Evolutionary conservation across 768 basidiomycete genomes (phyloP).

Genomic region (Phanerochaete carnosa): DNA sequence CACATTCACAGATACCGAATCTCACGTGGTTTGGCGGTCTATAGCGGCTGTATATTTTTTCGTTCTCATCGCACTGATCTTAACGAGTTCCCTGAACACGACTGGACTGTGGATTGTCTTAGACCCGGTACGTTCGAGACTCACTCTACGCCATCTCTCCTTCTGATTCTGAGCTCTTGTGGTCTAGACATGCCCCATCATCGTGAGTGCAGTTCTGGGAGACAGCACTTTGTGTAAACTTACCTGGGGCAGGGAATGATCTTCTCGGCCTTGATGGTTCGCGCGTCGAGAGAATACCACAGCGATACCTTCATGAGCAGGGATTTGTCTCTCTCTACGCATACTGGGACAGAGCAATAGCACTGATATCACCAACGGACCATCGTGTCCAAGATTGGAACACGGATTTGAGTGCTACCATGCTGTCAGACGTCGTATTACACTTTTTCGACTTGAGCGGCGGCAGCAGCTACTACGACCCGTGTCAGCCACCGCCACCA

Average conservation of each 20-base stretch:
- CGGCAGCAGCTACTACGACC: no score
- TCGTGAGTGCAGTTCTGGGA: background rate
- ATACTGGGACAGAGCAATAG: no score
- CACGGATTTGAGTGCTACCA: no score
- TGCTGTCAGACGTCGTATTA: no score
- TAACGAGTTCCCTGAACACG: conserved; percentile 5
- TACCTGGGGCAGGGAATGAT: conserved; percentile 3
- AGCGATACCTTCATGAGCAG: background rate
- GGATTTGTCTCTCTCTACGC: no score
- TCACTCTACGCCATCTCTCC: background rate
- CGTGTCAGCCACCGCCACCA: no score
- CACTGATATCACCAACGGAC: no score
- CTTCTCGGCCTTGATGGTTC: conserved; percentile 26
- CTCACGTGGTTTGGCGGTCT: background rate
- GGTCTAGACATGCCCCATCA: conserved; percentile 1
- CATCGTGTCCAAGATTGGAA: no score
- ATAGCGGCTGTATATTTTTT: conserved; percentile 17
- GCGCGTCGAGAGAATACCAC: conserved; percentile 11
- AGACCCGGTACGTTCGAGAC: conserved; percentile 14
- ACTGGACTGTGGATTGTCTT: conserved; percentile 7
- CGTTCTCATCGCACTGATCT: conserved; percentile 18
- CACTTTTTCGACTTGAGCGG: no score
- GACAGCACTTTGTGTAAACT: background rate
- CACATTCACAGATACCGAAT: background rate
- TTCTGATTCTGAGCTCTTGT: background rate